Conservation (phyloP, 495 filamentous ascomycete genomes). For the Penicillium turbatum region DNA sequence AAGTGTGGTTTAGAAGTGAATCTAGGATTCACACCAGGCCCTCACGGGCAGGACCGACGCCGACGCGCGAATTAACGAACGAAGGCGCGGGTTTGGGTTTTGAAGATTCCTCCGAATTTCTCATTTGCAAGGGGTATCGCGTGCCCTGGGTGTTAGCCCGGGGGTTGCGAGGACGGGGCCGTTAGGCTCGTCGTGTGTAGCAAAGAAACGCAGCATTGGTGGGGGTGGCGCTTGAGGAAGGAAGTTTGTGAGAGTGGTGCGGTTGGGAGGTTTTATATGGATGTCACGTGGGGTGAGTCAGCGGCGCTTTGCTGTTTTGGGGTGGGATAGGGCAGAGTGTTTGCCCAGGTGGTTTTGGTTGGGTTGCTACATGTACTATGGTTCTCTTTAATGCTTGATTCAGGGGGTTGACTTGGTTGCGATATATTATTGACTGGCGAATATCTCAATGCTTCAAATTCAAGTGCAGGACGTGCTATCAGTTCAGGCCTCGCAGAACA, state of each 20-base stretch:
- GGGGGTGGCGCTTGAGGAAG: constrained; percentile 77
- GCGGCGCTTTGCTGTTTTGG: constrained; percentile 9
- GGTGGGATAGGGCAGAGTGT: not conserved
- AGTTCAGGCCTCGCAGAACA: not conserved
- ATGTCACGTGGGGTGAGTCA: constrained; percentile 10
- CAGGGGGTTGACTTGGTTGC: too few species aligned
- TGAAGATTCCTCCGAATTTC: constrained; percentile 99
- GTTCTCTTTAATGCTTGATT: too few species aligned
- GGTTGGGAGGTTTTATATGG: constrained; percentile 12
- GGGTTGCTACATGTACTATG: too few species aligned
- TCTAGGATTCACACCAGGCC: constrained; percentile 73
- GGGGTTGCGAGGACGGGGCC: constrained; percentile 24
- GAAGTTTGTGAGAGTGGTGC: constrained; percentile 31
- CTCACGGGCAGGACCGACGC: constrained; percentile 72
- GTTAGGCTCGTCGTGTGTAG: constrained; percentile 65
- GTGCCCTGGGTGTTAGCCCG: constrained; percentile 1
- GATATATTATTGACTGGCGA: not conserved
- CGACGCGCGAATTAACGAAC: constrained; percentile 20
- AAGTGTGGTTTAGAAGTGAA: constrained; percentile 55
- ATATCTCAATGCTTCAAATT: not conserved
- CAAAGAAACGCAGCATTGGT: constrained; percentile 99
- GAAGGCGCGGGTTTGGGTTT: constrained; percentile 46
- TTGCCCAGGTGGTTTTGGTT: not conserved
- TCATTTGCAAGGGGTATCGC: constrained; percentile 73
- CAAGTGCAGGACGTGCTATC: too few species aligned